Evolutionary conservation across 352 stramenopile species (phyloP).

Genomic region (Saprolegnia parasitica): DNA sequence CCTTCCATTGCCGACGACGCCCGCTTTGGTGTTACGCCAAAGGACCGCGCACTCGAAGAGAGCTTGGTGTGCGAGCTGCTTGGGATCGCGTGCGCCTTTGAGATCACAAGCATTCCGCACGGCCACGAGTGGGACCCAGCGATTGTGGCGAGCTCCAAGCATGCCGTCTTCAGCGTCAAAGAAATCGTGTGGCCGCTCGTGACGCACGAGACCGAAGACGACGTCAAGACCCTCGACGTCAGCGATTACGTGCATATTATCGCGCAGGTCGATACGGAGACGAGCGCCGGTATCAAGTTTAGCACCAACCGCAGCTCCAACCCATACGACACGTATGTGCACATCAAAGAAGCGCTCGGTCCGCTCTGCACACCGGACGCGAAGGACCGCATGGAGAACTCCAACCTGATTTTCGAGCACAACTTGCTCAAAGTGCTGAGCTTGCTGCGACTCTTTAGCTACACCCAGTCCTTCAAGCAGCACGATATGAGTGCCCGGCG

Average conservation of each 20-base stretch:
- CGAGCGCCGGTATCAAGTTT: slow-evolving; percentile 63
- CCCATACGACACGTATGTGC: slow-evolving; percentile 61
- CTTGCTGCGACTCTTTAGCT: slow-evolving; percentile 66
- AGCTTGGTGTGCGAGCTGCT: slow-evolving; percentile 67
- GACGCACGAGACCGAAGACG: slow-evolving; percentile 22
- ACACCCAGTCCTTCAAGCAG: slow-evolving; percentile 43
- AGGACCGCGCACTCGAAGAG: slow-evolving; percentile 60
- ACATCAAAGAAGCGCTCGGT: slow-evolving; percentile 57
- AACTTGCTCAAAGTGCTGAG: slow-evolving; percentile 65
- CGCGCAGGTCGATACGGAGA: slow-evolving; percentile 62
- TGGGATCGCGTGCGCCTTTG: slow-evolving; percentile 55
- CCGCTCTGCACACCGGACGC: slow-evolving; percentile 61
- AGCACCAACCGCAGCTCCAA: slow-evolving; percentile 51
- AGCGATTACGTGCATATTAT: slow-evolving; percentile 50
- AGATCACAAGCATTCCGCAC: slow-evolving; percentile 36
- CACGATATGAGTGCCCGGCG: not conserved
- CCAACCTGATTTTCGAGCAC: slow-evolving; percentile 77
- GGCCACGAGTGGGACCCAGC: slow-evolving; percentile 33
- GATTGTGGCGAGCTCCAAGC: slow-evolving; percentile 42
- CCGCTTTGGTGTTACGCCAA: slow-evolving; percentile 41
- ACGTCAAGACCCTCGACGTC: slow-evolving; percentile 25
- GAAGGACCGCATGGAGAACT: slow-evolving; percentile 68
- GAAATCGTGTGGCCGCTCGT: slow-evolving; percentile 80
- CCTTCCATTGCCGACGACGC: slow-evolving; percentile 39
- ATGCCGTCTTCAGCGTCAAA: slow-evolving; percentile 67